Evolutionary conservation across 2,329 filamentous ascomycete genomes (phyloP), one percentile per base, ranked within the genome.

Genomic region (Cercospora brassicicola): DNA sequence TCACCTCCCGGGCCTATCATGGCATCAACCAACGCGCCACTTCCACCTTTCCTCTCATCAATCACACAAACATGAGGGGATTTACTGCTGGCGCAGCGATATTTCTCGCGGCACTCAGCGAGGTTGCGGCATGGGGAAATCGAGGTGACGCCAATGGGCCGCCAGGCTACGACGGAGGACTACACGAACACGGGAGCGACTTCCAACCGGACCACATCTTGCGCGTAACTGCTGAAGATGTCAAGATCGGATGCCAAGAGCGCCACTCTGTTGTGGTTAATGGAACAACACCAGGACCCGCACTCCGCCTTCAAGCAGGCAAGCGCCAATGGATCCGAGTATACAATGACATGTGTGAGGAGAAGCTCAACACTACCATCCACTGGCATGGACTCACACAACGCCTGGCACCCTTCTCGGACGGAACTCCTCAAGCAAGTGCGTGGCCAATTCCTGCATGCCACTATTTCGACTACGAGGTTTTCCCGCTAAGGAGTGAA

Each of bases 301-400:
- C 78, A 4, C 68, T 88, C 2, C 79, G 81, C 11, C 77, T 88
- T 4, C 74, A 77, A 9, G 80, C 83, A n/a, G 82, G 82, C 11
- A 76, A 78, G 55, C 81, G 79, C 1, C 83, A 79, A 30, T 88
- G 86, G 86, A 82, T 88, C 62, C 79, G 86, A 8, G 87, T 89
- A 0, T 87, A 87, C 76, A 88, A 89, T 73, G 82, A 86, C 67
- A 85, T 88, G 77, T 64, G 62, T 23, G 53, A 64, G n/a, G 68
- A 77, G 0, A 75, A 83, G 13, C 75, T 81, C 26, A 88, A 89
- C 69, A 76, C 85, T n/a, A 88, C 86, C n/a, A 85, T 88, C 85
- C 89, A 91, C 74, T 91, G 89, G 89, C 89, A 91, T 77, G 89
- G 89, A 11, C 81, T 91, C 8, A 84, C 83, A 15, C 85, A 87